Base-by-base conservation (phyloP, 352 stramenopile species). In the Pythium chondricola region DNA sequence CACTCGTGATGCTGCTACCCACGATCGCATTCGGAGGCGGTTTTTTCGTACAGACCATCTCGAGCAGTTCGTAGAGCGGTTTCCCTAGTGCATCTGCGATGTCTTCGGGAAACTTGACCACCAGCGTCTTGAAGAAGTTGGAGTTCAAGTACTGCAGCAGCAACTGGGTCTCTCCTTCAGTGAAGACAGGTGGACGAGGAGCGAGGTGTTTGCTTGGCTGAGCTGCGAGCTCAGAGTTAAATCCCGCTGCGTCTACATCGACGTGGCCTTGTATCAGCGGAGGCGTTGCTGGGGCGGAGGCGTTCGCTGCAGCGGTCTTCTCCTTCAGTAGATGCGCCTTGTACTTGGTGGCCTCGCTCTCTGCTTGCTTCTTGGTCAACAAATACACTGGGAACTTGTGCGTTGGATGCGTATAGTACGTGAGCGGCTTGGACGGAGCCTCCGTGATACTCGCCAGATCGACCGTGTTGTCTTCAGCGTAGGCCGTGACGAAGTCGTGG, bases 11-110 rank as follows among this genome's bases (percentile, higher is more conserved):
- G 16, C 45, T 60, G 0, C 58, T 66, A 7, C 60, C 82, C 9
- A 60, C 57, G 21, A 65, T 42, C 1, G 57, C 57, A 29, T 52
- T 52, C 6, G 45, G 0, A 0, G 83, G 77, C 16, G 95, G 67
- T 11, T 90, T 88, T 55, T 95, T 96, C 0, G 83, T 71, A 26
- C 85, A 91, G 16, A 98, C 68, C 56, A 88, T 82, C 27, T 97
- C 90, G 4, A 98, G 69, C 24, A 95, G 60, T 26, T 98, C 93
- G 38, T 89, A 93, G 25, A 93, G 35, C 0, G 81, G 81, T 27
- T 87, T 86, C 3, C 88, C 92, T 26, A 72, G 63, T 10, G 48
- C 62, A 26, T 95, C 67, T 2, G 92, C 53, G 35, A 97, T 70
- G 29, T 94, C 84, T 1, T 81, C 48, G 0, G 88, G 88, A 39